Base-by-base conservation (phyloP, 345 rosid genomes). In the Hibiscus trionum region DNA sequence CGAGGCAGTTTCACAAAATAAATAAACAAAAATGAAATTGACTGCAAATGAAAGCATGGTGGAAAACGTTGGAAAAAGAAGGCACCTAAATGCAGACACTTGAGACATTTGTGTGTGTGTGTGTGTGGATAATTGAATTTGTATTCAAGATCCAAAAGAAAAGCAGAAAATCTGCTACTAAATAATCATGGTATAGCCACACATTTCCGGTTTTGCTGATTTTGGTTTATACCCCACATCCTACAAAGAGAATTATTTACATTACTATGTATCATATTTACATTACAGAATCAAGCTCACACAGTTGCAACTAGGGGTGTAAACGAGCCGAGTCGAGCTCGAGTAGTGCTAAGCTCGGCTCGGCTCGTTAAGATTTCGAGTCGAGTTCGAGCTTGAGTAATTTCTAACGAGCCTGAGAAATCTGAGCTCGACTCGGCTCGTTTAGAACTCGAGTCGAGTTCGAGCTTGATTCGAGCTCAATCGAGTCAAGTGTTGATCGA, bases 1-100 rank as follows among this genome's bases (percentile, higher is more conserved):
- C 24, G 19, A 50, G 44, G 71, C 33, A 61, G 55, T 61, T 57
- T 57, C 19, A 69, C 31, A 29, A 27, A 46, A 15, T 21, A 66
- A 50, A 19, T 4, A 27, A 24, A 56, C 2, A 57, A 44, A 72
- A 61, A 61, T 39, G 3, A 37, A 68, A 53, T 50, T 71, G 37
- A 66, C 44, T 10, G 44, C 27, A 49, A 42, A 31, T 17, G 21
- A 9, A 47, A 53, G n/a, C 52, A 26, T 5, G 44, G 29, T 49
- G 14, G 15, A 8, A 15, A 60, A 49, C 66, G 47, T 63, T 3
- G 46, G 27, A 24, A 55, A 63, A 61, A n/a, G 39, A 73, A 72
- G 60, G 71, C 68, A 39, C 31, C 47, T 49, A 52, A 42, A n/a
- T n/a, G 37, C 69, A 52, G 14, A 80, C 12, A 61, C 59, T 15